Evolutionary conservation across 2,329 filamentous ascomycete genomes (phyloP).

Genomic region (Colletotrichum neosansevieriae): DNA sequence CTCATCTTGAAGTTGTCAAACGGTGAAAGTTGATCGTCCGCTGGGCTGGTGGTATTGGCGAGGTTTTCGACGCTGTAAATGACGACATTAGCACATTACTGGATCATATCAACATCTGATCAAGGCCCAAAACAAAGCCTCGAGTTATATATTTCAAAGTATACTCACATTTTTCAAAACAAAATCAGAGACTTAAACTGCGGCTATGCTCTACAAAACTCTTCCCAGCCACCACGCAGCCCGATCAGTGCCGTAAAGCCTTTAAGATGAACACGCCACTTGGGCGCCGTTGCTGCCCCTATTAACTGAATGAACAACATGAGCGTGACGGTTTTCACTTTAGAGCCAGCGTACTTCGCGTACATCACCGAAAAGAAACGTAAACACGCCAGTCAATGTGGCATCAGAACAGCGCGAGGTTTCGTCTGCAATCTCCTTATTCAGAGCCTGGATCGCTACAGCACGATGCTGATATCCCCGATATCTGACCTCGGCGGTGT

Average conservation of each 20-base stretch:
- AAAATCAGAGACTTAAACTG: neutral
- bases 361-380: constrained; percentile 22
- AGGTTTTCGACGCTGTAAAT: constrained; percentile 48
- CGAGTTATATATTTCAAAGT: no score
- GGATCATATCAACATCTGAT: no score
- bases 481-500: constrained; percentile 42
- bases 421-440: constrained; percentile 44
- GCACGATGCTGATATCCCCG: constrained; percentile 48
- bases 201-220: constrained; percentile 1
- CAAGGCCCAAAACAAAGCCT: no score
- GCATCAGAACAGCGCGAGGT: constrained; percentile 34
- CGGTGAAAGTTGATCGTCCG: constrained; percentile 46
- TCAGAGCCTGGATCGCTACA: constrained; percentile 48
- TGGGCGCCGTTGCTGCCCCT: constrained; percentile 48
- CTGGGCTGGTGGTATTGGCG: constrained; percentile 52
- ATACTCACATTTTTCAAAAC: constrained; percentile 19
- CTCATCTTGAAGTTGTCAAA: constrained; percentile 41
- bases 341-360: neutral
- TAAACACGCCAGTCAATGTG: constrained; percentile 13
- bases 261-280: constrained; percentile 52
- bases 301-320: neutral
- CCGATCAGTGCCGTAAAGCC: constrained; percentile 28
- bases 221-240: constrained; percentile 35
- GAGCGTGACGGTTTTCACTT: neutral
- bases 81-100: neutral